Evolutionary conservation across 1,139 yeast species (phyloP).

Genomic region (Sugiyamaella paludigena): DNA sequence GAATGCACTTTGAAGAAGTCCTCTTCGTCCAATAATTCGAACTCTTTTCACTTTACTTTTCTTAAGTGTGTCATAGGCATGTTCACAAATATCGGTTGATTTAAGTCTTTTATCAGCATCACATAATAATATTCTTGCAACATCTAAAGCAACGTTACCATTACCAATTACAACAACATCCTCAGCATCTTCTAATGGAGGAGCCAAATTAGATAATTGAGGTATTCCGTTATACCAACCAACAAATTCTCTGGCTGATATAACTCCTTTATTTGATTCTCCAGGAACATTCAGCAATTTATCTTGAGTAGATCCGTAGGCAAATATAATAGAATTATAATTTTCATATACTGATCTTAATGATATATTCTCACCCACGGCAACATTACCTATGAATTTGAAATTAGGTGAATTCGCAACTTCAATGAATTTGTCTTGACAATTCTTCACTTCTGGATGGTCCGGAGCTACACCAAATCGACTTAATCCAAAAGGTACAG

Average conservation of each 20-base stretch:
- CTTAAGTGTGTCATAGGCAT: constrained; percentile 55
- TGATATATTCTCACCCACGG: constrained; percentile 58
- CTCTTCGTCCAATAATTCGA: constrained; percentile 80
- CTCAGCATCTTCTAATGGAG: constrained; percentile 58
- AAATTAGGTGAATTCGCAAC: constrained; percentile 51
- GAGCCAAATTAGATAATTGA: constrained; percentile 45
- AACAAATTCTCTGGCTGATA: constrained; percentile 84
- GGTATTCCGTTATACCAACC: constrained; percentile 97
- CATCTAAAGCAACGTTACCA: constrained; percentile 96
- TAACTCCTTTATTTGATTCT: constrained; percentile 56
- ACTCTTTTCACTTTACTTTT: constrained; percentile 59
- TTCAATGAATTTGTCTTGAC: constrained; percentile 64
- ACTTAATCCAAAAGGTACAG: constrained; percentile 88
- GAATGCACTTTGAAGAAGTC: constrained; percentile 74
- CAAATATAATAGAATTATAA: constrained; percentile 71
- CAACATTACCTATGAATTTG: constrained; percentile 72
- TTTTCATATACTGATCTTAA: constrained; percentile 49
- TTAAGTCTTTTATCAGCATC: constrained; percentile 46
- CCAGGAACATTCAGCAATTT: constrained; percentile 60
- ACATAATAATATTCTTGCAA: constrained; percentile 73
- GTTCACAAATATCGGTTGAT: constrained; percentile 67
- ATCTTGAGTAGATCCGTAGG: constrained; percentile 81
- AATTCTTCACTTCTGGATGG: constrained; percentile 93
- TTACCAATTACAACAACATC: constrained; percentile 86
- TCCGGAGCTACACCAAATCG: constrained; percentile 99